Percentiles rank a stretch among this genome's conserved stretches.
Evolutionary conservation across 805 yeast species (phyloP).

Genomic region (Cephaloascus fragrans): DNA sequence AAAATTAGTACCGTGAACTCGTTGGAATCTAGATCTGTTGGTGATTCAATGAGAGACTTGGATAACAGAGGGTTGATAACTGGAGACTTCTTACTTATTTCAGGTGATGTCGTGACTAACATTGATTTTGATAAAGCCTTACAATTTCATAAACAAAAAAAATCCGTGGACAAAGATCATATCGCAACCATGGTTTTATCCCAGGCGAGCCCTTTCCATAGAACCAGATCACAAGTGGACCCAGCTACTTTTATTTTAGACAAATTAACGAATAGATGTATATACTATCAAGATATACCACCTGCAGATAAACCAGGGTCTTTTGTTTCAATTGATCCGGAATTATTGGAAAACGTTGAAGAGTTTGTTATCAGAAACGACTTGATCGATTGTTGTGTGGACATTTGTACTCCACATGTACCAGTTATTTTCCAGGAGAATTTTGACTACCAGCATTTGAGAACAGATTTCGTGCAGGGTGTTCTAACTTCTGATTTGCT

Average conservation of each 20-base stretch:
- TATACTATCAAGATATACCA: slow-evolving; percentile 76
- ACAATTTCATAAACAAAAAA: slow-evolving; percentile 64
- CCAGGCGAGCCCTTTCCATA: slow-evolving; percentile 74
- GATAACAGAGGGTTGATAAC: slow-evolving; percentile 85
- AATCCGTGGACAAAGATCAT: slow-evolving; percentile 74
- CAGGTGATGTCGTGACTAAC: slow-evolving; percentile 95
- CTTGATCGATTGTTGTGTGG: slow-evolving; percentile 92
- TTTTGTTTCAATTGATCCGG: slow-evolving; percentile 59
- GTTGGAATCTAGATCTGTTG: slow-evolving; percentile 83
- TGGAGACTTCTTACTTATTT: slow-evolving; percentile 81
- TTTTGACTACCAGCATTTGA: slow-evolving; percentile 82
- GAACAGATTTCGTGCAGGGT: slow-evolving; percentile 86
- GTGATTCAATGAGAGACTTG: slow-evolving; percentile 94
- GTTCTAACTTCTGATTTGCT: slow-evolving; percentile 83
- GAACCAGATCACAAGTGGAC: slow-evolving; percentile 71
- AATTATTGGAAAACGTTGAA: slow-evolving; percentile 64
- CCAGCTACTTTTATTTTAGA: slow-evolving; percentile 84
- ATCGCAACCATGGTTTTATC: slow-evolving; percentile 91
- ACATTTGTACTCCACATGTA: slow-evolving; percentile 88
- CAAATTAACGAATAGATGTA: slow-evolving; percentile 60
- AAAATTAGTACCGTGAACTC: slow-evolving; percentile 70
- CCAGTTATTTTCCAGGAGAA: slow-evolving; percentile 95
- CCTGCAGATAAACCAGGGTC: slow-evolving; percentile 28
- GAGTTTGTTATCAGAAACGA: slow-evolving; percentile 83
- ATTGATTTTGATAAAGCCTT: slow-evolving; percentile 69